Conservation (phyloP, 768 basidiomycete species). For the Grammothele lineata region DNA sequence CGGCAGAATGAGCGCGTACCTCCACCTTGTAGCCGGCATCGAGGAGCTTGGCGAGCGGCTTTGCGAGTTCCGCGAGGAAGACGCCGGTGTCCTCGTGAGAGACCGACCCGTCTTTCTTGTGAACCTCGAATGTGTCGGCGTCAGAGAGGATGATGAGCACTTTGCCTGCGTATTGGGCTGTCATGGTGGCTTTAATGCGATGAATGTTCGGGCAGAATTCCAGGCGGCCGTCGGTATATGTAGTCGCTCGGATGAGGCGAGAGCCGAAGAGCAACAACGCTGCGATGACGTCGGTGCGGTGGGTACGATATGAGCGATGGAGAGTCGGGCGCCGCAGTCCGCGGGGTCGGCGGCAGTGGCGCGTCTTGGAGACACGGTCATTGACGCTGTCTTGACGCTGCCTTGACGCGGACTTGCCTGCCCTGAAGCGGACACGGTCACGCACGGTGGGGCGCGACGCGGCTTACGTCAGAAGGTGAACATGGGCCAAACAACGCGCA, state of each 20-base stretch:
- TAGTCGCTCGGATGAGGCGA: too few relatives aligned
- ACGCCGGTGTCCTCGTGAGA: conserved; percentile 19
- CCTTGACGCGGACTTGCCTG: conserved; percentile 10
- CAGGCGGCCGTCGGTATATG: too few relatives aligned
- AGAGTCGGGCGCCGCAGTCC: too few relatives aligned
- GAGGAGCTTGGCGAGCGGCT: conserved; percentile 21
- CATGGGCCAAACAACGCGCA: conserved; percentile 46
- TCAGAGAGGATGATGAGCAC: conserved; percentile 25
- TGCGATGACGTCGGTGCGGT: too few relatives aligned
- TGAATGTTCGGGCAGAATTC: too few relatives aligned
- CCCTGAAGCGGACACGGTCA: conserved; percentile 15
- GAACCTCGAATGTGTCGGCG: conserved; percentile 16
- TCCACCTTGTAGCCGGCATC: conserved; percentile 23
- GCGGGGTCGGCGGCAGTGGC: too few relatives aligned
- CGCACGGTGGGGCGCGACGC: conserved; percentile 1
- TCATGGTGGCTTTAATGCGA: conserved; percentile 1
- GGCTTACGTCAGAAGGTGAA: conserved; percentile 43
- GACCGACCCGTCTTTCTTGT: conserved; percentile 17
- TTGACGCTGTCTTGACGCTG: too few relatives aligned
- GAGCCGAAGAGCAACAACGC: too few relatives aligned
- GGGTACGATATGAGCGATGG: too few relatives aligned
- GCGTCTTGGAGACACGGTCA: too few relatives aligned
- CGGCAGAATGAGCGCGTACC: conserved; percentile 5
- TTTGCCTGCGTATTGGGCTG: conserved; percentile 12
- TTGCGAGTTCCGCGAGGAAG: conserved; percentile 24